These are phyloP conservation scores for Glycyrrhiza uralensis DNA, from an alignment of 306 rosid genomes.

Conservation along the genomic window DNA sequence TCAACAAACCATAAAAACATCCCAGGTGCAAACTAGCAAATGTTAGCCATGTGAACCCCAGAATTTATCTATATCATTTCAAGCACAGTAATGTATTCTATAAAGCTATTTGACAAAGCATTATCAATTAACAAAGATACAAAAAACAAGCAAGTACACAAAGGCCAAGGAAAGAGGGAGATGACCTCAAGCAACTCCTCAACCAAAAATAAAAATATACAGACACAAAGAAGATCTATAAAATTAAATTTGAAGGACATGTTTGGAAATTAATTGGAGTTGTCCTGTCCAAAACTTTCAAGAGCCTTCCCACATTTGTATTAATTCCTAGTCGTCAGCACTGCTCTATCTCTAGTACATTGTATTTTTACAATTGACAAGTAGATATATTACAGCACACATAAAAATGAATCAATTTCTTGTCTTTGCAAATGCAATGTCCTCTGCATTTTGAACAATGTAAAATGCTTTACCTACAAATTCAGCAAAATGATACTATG, in stretches of 20 bases:
- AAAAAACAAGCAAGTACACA: neutral
- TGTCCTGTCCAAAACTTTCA: neutral
- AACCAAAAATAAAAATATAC: neutral
- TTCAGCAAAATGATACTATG: neutral
- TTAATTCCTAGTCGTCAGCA: neutral
- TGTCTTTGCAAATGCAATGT: neutral
- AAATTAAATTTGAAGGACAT: neutral
- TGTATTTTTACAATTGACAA: neutral
- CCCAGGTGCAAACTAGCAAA: neutral
- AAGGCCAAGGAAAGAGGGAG: neutral
- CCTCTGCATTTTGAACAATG: neutral
- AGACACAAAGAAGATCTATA: neutral
- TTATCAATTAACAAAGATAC: neutral
- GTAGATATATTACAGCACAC: neutral
- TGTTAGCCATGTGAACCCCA: neutral
- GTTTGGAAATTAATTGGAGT: neutral
- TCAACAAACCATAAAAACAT: neutral
- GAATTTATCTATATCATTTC: neutral
- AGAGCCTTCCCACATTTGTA: neutral
- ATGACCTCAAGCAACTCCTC: neutral
- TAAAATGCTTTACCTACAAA: neutral
- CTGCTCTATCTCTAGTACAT: neutral
- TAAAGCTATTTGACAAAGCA: neutral
- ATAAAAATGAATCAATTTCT: neutral
- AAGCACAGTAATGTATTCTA: neutral